phyloP scores from a whole-genome alignment of 345 rosid genomes.

The Barbarea vulgaris region DNA sequence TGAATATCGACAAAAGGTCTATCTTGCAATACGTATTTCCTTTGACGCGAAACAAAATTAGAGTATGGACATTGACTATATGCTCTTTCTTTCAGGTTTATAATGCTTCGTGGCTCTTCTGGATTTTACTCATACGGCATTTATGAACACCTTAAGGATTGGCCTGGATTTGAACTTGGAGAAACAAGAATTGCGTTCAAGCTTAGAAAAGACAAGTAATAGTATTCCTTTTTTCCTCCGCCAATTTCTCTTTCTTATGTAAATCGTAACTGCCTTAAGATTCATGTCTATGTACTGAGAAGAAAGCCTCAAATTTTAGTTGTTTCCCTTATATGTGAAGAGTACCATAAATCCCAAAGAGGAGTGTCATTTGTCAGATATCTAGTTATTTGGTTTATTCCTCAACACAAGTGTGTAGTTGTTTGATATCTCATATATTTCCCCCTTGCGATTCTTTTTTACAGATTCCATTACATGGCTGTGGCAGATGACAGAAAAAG shows the following conservation, averaged over 20 bases:
- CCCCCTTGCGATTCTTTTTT: slow-evolving; percentile 12
- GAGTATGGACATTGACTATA: slow-evolving; percentile 11
- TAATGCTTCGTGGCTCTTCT: slow-evolving; percentile 84
- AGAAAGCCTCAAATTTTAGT: not conserved
- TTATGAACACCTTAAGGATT: slow-evolving; percentile 76
- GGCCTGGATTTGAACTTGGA: slow-evolving; percentile 90
- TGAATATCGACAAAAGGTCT: slow-evolving; percentile 78
- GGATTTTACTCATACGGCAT: slow-evolving; percentile 92
- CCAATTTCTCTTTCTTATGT: not conserved
- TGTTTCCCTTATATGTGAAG: not conserved
- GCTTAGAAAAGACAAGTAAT: slow-evolving; percentile 94
- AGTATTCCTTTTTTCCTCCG: not conserved
- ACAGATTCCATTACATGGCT: slow-evolving; percentile 92
- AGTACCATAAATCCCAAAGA: not conserved
- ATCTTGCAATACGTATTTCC: slow-evolving; percentile 19
- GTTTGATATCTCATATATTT: slow-evolving; percentile 26
- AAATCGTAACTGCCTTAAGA: not conserved
- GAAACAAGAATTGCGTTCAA: slow-evolving; percentile 89
- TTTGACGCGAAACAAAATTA: not conserved
- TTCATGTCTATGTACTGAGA: not conserved
- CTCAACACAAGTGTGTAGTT: not conserved
- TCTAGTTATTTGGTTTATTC: not conserved
- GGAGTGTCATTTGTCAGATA: not conserved
- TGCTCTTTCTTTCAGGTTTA: slow-evolving; percentile 62
- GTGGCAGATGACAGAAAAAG: slow-evolving; percentile 86